Conservation (phyloP, 106 monocot species). For the Apostasia ramifera region DNA sequence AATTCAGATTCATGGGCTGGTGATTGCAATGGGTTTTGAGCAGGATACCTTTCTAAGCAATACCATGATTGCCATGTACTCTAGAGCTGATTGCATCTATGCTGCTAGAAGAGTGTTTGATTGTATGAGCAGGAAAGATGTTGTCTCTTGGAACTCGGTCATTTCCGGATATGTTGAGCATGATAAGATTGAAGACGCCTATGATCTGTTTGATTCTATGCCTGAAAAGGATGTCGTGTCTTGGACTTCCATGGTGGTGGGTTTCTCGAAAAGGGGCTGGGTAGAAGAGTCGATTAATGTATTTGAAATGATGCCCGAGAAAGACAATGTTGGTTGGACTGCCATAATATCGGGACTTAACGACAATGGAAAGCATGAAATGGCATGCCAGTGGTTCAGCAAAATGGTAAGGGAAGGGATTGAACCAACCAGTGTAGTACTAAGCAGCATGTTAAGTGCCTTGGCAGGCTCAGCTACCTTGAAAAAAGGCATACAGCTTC, state of each 20-base stretch:
- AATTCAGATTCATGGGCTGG: slow-evolving; percentile 41
- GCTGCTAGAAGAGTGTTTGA: slow-evolving; percentile 35
- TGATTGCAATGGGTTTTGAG: slow-evolving; percentile 27
- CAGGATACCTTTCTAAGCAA: slow-evolving; percentile 35
- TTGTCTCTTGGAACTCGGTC: slow-evolving; percentile 62
- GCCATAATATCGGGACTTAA: slow-evolving; percentile 42
- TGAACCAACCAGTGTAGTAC: slow-evolving; percentile 22
- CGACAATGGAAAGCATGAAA: slow-evolving; percentile 25
- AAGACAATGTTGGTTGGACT: slow-evolving; percentile 62
- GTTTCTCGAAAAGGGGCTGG: slow-evolving; percentile 42
- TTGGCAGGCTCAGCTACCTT: slow-evolving; percentile 26
- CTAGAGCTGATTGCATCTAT: slow-evolving; percentile 18
- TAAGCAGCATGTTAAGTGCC: slow-evolving; percentile 47
- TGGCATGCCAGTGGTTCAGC: slow-evolving; percentile 38
- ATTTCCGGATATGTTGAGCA: slow-evolving; percentile 23
- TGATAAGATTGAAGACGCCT: slow-evolving; percentile 36
- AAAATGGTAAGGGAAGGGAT: slow-evolving; percentile 37
- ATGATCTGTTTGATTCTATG: slow-evolving; percentile 32
- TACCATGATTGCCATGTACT: slow-evolving; percentile 50
- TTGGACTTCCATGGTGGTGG: slow-evolving; percentile 56
- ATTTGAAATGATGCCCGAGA: slow-evolving; percentile 50
- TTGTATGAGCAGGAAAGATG: slow-evolving; percentile 35
- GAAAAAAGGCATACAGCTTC: slow-evolving; percentile 36
- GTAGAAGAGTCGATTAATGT: slow-evolving; percentile 24
- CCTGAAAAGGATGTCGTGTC: slow-evolving; percentile 55